Conservation (phyloP, 306 rosid species). For the Quercus dentata region DNA sequence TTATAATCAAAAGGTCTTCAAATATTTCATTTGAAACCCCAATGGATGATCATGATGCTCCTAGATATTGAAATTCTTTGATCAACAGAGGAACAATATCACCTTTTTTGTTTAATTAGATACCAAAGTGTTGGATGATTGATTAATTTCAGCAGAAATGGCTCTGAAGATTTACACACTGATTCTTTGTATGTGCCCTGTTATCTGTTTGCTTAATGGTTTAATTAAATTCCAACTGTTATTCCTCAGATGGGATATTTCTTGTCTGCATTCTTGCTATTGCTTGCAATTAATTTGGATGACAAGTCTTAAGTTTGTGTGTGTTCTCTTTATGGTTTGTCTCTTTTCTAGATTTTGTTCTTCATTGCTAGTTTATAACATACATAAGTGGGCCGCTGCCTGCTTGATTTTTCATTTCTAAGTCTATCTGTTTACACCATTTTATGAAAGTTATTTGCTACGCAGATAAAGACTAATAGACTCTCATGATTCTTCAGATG, state of each 20-base stretch:
- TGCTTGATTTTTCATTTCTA: background rate
- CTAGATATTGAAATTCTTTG: too few relatives aligned
- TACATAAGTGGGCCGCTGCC: background rate
- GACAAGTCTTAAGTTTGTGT: background rate
- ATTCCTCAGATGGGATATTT: background rate
- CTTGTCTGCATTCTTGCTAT: background rate
- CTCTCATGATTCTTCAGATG: conserved; percentile 15
- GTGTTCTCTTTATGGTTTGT: background rate
- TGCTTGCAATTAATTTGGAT: background rate
- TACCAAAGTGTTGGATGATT: too few relatives aligned
- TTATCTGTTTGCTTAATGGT: background rate
- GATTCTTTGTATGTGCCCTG: background rate
- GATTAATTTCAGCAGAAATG: background rate
- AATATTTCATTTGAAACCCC: too few relatives aligned
- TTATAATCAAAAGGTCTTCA: too few relatives aligned
- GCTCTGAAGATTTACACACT: background rate
- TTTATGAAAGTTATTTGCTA: background rate
- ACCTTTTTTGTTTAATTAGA: too few relatives aligned
- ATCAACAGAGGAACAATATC: too few relatives aligned
- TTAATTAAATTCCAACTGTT: background rate
- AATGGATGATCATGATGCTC: too few relatives aligned
- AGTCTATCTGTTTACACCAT: background rate
- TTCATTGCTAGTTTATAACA: background rate
- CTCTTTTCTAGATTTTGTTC: background rate
- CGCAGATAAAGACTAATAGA: background rate